Conservation (phyloP, 2,329 filamentous ascomycete genomes). For the Talaromyces marneffei region DNA sequence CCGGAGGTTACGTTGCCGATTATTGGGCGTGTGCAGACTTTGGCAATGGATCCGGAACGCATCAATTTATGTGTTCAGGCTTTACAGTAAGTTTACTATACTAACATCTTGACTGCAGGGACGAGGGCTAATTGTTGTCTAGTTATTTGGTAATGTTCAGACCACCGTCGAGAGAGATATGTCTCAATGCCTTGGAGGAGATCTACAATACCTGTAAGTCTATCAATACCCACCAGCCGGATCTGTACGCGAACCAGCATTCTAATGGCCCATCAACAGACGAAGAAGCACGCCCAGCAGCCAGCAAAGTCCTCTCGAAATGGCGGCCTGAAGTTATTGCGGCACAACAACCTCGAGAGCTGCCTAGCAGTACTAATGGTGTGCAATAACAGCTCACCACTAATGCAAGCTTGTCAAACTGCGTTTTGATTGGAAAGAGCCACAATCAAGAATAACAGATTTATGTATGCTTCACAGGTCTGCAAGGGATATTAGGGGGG, state of each 20-base stretch:
- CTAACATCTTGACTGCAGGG: no score
- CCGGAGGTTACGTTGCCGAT: conserved; percentile 69
- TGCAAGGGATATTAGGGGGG: no score
- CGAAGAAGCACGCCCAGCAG: conserved; percentile 43
- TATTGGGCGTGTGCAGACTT: conserved; percentile 62
- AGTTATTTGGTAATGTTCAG: conserved; percentile 54
- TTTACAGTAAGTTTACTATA: conserved; percentile 50
- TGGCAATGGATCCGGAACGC: conserved; percentile 59
- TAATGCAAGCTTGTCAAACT: not conserved
- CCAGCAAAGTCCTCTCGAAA: conserved; percentile 49
- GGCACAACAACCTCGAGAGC: conserved; percentile 14
- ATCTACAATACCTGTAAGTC: conserved; percentile 51
- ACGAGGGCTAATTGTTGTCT: conserved; percentile 8
- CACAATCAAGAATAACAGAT: no score
- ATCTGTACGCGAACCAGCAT: no score
- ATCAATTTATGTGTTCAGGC: conserved; percentile 55
- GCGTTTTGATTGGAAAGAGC: no score
- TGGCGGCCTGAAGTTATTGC: conserved; percentile 48
- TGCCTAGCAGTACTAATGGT: not conserved
- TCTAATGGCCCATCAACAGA: conserved; percentile 24
- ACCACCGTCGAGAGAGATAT: conserved; percentile 54
- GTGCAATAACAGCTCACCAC: not conserved
- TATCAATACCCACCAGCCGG: not conserved
- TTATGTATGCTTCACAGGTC: not conserved
- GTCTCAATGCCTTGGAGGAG: conserved; percentile 53